A percentile compares a stretch with the other conserved stretches of the same genome.
Evolutionary conservation across 2,329 filamentous ascomycete species (phyloP).

Genomic region (Colletotrichum melonis): DNA sequence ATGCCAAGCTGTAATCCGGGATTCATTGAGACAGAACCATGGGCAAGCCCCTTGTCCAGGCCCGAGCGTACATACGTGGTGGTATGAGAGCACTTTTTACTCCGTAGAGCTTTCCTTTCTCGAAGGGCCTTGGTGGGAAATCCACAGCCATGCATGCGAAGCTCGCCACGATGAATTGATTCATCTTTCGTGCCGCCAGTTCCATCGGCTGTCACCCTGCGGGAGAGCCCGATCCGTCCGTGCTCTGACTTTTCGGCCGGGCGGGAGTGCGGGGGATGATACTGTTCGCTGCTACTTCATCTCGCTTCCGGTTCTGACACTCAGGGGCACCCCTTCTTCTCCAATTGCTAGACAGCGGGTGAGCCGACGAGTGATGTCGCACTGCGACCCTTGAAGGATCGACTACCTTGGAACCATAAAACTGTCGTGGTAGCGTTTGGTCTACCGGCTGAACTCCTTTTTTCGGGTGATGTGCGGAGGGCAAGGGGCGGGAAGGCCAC

Average conservation of each 20-base stretch:
- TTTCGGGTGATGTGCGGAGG: background rate
- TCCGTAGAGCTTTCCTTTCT: background rate
- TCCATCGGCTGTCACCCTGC: background rate
- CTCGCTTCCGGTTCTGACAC: conserved; percentile 25
- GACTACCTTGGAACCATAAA: conserved; percentile 1
- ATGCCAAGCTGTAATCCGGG: background rate
- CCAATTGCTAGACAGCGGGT: conserved; percentile 3
- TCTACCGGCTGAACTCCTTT: conserved; percentile 8
- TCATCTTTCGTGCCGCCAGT: background rate
- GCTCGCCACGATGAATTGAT: background rate
- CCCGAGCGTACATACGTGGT: background rate
- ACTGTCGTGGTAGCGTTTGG: conserved; percentile 7
- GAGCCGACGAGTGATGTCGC: background rate
- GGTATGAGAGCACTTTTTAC: too few relatives aligned
- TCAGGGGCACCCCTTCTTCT: conserved; percentile 20
- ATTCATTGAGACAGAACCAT: background rate
- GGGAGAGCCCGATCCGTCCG: conserved; percentile 16
- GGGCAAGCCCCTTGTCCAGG: background rate
- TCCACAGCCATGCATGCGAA: background rate
- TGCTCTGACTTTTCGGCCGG: conserved; percentile 24
- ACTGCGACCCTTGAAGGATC: conserved; percentile 1
- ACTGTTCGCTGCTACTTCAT: conserved; percentile 23
- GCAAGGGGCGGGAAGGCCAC: background rate
- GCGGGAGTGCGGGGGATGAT: conserved; percentile 13
- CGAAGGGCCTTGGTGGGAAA: background rate